A percentile compares a stretch with the other conserved stretches of the same genome.
Evolutionary conservation across 805 yeast genomes (phyloP).

Genomic region (Dipodascus geniculatus): DNA sequence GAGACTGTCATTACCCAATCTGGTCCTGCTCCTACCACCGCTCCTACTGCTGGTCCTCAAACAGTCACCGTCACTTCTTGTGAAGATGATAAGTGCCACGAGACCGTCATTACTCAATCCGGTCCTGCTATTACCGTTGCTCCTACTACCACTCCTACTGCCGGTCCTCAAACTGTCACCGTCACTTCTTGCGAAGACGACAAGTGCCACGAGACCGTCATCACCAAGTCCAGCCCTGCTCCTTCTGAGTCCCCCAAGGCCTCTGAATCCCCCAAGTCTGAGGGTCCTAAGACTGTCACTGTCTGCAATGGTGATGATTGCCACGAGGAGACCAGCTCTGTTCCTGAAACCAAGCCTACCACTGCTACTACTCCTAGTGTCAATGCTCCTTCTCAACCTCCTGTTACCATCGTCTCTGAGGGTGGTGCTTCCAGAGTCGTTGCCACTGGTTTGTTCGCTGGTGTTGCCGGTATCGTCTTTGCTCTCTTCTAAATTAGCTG

Average conservation of each 20-base stretch:
- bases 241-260: no score
- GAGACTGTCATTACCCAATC: not conserved
- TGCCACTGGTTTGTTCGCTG: not conserved
- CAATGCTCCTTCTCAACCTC: not conserved
- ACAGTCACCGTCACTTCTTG: not conserved
- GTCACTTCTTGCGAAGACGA: not conserved
- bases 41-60: not conserved
- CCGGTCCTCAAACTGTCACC: not conserved
- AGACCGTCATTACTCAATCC: not conserved
- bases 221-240: not conserved
- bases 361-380: not conserved
- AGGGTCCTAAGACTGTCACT: no score
- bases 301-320: no score
- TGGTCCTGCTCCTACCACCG: not conserved
- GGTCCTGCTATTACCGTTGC: not conserved
- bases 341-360: not conserved
- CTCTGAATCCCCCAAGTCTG: no score
- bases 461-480: not conserved
- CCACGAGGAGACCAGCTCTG: no score
- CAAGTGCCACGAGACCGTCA: not conserved
- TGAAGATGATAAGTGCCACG: not conserved
- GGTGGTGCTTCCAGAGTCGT: not conserved
- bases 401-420: not conserved
- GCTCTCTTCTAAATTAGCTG: not conserved
- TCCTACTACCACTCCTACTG: not conserved